These are phyloP conservation scores for Vitis labrusca DNA, from an alignment of 164 flowering plant genomes.

Conservation along the genomic window DNA sequence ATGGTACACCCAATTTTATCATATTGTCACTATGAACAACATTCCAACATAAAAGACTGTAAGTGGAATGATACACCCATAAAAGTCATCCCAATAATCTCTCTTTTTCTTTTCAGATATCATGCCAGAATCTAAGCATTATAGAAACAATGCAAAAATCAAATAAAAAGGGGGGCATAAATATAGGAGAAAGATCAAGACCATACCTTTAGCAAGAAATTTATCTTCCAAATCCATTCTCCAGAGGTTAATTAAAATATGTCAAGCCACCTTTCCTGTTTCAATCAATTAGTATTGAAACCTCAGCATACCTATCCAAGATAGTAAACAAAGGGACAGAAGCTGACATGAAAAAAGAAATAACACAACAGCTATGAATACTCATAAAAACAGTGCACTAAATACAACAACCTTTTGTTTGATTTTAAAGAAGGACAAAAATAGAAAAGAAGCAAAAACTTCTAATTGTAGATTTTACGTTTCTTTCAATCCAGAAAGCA, in stretches of 20 bases:
- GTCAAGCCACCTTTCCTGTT: constrained; percentile 20
- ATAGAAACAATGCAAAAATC: background rate
- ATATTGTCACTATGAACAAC: no score
- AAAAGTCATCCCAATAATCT: no score
- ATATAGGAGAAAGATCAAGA: background rate
- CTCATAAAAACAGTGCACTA: background rate
- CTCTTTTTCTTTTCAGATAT: no score
- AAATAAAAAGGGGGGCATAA: background rate
- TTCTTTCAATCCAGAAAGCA: no score
- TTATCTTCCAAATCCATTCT: constrained; percentile 50
- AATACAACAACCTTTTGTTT: background rate
- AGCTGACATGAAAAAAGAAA: background rate
- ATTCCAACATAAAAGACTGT: no score
- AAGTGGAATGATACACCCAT: no score
- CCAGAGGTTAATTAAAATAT: constrained; percentile 1
- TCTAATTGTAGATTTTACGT: no score
- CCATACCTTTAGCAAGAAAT: constrained; percentile 41
- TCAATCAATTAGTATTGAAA: constrained; percentile 5
- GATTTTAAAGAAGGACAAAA: background rate
- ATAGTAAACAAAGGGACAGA: background rate
- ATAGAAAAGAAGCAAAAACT: background rate
- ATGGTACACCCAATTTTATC: no score
- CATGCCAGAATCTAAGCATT: no score
- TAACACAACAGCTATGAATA: background rate
- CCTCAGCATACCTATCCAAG: background rate